phyloP scores from a whole-genome alignment of 139 green algal species.

The Bryopsis sp. region DNA sequence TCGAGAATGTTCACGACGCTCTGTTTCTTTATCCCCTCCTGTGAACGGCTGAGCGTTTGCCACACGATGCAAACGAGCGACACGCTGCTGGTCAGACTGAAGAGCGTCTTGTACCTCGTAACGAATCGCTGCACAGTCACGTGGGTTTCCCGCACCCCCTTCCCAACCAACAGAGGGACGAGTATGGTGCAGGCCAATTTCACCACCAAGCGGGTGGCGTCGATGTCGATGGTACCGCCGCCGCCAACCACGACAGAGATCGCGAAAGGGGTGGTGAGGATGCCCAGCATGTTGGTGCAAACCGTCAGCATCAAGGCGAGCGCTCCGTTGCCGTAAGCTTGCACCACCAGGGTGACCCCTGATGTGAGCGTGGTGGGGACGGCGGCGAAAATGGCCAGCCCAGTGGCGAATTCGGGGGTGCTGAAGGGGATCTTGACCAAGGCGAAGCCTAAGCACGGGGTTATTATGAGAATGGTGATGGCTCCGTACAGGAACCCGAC shows the following conservation, averaged over 20 bases:
- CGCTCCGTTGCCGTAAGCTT: conserved; percentile 58
- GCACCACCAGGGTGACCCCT: conserved; percentile 50
- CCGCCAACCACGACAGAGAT: conserved; percentile 43
- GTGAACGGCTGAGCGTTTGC: conserved; percentile 34
- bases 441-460: conserved; percentile 54
- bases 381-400: conserved; percentile 69
- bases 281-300: conserved; percentile 61
- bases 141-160: conserved; percentile 38
- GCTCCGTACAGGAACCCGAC: conserved; percentile 42
- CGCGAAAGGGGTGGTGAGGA: conserved; percentile 57
- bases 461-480: conserved; percentile 55
- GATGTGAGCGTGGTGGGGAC: conserved; percentile 75
- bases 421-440: conserved; percentile 39
- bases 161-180: conserved; percentile 51
- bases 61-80: conserved; percentile 54
- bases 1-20: conserved; percentile 3
- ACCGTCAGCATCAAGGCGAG: conserved; percentile 75
- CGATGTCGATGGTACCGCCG: conserved; percentile 33
- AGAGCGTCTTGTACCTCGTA: conserved; percentile 23
- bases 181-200: conserved; percentile 73
- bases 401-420: conserved; percentile 52
- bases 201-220: conserved; percentile 52
- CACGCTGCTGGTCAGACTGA: conserved; percentile 32
- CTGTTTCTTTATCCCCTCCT: conserved; percentile 2
- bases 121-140: conserved; percentile 20